Conservation (phyloP, 805 yeast genomes). For the Hanseniaspora valbyensis region DNA sequence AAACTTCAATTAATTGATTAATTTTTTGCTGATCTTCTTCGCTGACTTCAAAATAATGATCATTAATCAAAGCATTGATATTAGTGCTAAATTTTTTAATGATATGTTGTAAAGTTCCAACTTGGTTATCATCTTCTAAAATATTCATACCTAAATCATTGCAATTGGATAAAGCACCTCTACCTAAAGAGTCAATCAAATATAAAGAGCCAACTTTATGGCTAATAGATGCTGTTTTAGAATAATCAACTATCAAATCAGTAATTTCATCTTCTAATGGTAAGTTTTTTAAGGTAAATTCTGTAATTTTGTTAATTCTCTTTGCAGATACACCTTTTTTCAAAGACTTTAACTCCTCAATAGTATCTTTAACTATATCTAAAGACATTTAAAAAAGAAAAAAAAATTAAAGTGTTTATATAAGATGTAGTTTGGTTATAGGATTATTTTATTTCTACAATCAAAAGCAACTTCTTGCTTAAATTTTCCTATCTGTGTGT, state of each 20-base stretch:
- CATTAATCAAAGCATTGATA: slow-evolving; percentile 52
- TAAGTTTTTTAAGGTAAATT: slow-evolving; percentile 62
- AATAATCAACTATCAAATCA: slow-evolving; percentile 31
- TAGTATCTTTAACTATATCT: slow-evolving; percentile 29
- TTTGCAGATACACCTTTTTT: slow-evolving; percentile 92
- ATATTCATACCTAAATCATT: slow-evolving; percentile 22
- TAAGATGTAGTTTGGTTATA: neutral
- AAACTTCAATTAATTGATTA: slow-evolving; percentile 75
- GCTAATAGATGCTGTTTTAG: slow-evolving; percentile 60
- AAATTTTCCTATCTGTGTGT: neutral
- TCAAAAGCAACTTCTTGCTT: no score
- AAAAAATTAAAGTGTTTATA: neutral
- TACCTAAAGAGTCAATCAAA: slow-evolving; percentile 82
- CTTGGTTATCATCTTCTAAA: slow-evolving; percentile 36
- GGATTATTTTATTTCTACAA: no score
- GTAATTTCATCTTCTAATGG: slow-evolving; percentile 27
- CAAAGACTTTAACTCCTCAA: slow-evolving; percentile 37
- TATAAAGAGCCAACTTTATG: slow-evolving; percentile 87
- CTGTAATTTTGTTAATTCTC: slow-evolving; percentile 77
- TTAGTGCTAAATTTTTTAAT: slow-evolving; percentile 52
- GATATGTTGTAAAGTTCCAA: slow-evolving; percentile 69
- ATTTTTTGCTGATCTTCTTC: slow-evolving; percentile 61
- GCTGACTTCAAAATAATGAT: slow-evolving; percentile 46
- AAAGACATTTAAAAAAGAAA: slow-evolving; percentile 19
- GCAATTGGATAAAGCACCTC: slow-evolving; percentile 72